Evolutionary conservation across 345 rosid genomes (phyloP).

Genomic region (Clausena lansium): DNA sequence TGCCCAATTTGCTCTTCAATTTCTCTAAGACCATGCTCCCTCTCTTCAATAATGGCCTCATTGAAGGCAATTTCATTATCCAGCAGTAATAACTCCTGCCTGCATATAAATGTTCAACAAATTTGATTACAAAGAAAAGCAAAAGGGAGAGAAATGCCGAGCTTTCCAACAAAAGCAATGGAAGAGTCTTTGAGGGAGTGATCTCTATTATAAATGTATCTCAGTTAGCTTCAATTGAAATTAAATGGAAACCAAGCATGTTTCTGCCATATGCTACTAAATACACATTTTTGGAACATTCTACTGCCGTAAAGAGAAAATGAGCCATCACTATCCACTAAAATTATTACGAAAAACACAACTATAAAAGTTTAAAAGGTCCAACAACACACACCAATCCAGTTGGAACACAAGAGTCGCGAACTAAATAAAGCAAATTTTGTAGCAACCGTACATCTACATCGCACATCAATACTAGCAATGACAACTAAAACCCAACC

Average conservation of each 20-base stretch:
- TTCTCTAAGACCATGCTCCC: conserved; percentile 64
- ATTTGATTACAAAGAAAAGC: background rate
- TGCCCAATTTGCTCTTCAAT: conserved; percentile 61
- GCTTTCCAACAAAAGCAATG: conserved; percentile 10
- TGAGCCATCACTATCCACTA: background rate
- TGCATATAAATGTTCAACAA: conserved; percentile 18
- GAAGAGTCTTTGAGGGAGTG: background rate
- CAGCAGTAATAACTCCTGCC: conserved; percentile 52
- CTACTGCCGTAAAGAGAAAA: background rate
- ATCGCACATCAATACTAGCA: background rate
- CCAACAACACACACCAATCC: background rate
- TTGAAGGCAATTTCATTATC: conserved; percentile 69
- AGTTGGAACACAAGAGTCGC: background rate
- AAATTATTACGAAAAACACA: background rate
- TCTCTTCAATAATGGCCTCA: conserved; percentile 70
- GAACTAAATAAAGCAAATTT: background rate
- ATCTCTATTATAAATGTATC: background rate
- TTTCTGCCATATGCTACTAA: background rate
- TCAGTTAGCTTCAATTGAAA: background rate
- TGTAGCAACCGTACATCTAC: background rate
- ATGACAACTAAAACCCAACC: background rate
- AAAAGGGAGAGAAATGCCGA: background rate
- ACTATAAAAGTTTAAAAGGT: background rate
- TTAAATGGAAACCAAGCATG: background rate
- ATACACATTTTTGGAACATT: background rate